Conservation (phyloP, 2,329 filamentous ascomycete species). For the Beauveria medogensis region DNA sequence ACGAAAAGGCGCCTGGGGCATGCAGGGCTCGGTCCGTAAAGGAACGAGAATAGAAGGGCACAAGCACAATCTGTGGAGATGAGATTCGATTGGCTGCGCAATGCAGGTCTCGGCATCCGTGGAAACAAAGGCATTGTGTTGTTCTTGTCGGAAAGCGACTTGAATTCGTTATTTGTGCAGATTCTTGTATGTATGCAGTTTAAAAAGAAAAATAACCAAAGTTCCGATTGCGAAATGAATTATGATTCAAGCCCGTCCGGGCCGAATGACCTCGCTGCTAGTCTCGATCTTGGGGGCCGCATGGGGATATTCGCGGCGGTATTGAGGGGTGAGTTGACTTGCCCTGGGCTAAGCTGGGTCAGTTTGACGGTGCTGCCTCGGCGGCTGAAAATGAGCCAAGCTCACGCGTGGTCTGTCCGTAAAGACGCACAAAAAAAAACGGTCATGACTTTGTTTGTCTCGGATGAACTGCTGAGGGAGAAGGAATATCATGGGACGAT, state of each 20-base stretch:
- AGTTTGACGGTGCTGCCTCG: neutral
- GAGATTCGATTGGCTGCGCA: neutral
- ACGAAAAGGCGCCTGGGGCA: neutral
- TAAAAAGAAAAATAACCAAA: too few species aligned
- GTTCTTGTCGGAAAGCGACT: neutral
- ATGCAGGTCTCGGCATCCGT: neutral
- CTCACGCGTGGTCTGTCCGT: neutral
- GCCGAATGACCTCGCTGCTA: neutral
- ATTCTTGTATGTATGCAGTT: neutral
- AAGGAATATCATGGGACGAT: neutral
- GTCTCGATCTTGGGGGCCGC: constrained; percentile 5
- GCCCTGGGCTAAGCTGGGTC: neutral
- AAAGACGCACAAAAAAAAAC: neutral
- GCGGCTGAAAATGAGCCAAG: neutral
- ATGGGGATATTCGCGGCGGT: constrained; percentile 9
- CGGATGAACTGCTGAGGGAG: neutral
- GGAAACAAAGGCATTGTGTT: neutral
- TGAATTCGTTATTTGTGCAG: neutral
- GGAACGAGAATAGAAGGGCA: neutral
- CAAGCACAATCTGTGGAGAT: neutral
- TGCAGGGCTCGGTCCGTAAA: neutral
- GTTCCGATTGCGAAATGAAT: too few species aligned
- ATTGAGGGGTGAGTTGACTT: constrained; percentile 3
- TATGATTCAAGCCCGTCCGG: neutral
- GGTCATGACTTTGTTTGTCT: neutral